Base-by-base conservation (phyloP, 768 basidiomycete species). In the Lactifluus echinatus region DNA sequence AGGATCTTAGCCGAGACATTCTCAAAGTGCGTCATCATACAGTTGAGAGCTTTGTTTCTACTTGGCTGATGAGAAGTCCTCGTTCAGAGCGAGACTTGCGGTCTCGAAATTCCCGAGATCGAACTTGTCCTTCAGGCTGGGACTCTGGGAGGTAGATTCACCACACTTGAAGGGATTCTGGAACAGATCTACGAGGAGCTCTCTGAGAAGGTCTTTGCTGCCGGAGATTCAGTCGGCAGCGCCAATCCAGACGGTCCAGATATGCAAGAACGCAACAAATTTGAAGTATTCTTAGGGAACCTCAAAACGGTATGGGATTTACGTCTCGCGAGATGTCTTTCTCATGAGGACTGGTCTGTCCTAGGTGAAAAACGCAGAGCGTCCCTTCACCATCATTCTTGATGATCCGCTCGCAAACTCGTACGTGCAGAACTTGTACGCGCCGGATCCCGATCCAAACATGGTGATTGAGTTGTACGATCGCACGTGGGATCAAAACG, bases 391-490 rank as follows among this genome's bases (percentile, higher is more conserved):
- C 0, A 68, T 99, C 58, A 87, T 98, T 68, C 75, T 99, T 10
- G 95, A 98, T 66, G 95, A 98, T 67, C 96, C 96, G 2, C 76
- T 98, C 19, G 86, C 91, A 14, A 97, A 98, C 70, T 94, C 92
- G 2, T 94, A 98, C 67, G 74, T 99, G 44, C 96, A 99, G 69
- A 96, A 93, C 69, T 65, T 94, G n/a, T 97, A 95, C 68, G 95
- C 96, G 0, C 96, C 96, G 4, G 95, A 99, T 67, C 84, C 89
- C 0, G 95, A 98, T 67, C 95, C 95, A 1, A 93, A 93, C 66
- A 91, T 99, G 89, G 76, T 70, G 29, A 79, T 89, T 50, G 89
- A 87, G 68, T 68, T 70, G 55, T 99, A 98, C 66, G 89, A 93
- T 39, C 77, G 96, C 48, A 82, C 83, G 3, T 89, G 80, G 74